Base-by-base conservation (phyloP, 2,329 filamentous ascomycete genomes). In the Alternaria arborescens region DNA sequence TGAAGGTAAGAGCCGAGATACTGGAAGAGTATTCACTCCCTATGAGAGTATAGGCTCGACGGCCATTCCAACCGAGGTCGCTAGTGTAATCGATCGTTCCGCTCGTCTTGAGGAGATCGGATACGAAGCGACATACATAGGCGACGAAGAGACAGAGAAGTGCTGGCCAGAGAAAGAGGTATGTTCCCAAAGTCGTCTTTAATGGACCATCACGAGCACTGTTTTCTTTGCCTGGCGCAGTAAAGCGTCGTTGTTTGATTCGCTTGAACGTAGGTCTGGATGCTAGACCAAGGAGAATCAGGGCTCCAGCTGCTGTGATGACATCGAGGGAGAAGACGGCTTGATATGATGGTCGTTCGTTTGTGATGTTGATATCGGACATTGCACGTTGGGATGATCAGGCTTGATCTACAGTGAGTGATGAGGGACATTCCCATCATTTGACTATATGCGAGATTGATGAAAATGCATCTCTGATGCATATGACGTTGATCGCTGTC, bases 271-370 rank as follows among this genome's bases (percentile, higher is more conserved):
- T 30, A 30, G 28, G 28, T 30, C 28, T 11, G 28, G 28, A 30
- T 30, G 28, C 28, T 11, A 30, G 28, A 30, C 8, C 10, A 30
- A 60, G 58, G 14, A 60, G 28, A 18, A 55, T 32, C 4, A 60
- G 14, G 8, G 58, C 52, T 6, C 32, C 16, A 4, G 52, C 46
- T 3, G 58, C 58, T 0, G 46, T 55, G 4, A 60, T 32, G 30
- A 55, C 42, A 32, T 60, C 58, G 46, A 60, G 58, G 26, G 58
- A 52, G 38, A 60, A 60, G 1, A 60, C 46, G n/a, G 58, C 58
- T 34, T 55, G 52, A 16, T 55, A 60, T 0, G 58, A 60, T n/a
- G 30, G 22, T 20, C 44, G 40, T 41, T 60, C 40, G 24, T 41
- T 14, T 8, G 52, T 55, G 16, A 60, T 40, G n/a, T 50, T 41